Evolutionary conservation across 345 rosid species (phyloP).

Genomic region (Erucastrum elatum): DNA sequence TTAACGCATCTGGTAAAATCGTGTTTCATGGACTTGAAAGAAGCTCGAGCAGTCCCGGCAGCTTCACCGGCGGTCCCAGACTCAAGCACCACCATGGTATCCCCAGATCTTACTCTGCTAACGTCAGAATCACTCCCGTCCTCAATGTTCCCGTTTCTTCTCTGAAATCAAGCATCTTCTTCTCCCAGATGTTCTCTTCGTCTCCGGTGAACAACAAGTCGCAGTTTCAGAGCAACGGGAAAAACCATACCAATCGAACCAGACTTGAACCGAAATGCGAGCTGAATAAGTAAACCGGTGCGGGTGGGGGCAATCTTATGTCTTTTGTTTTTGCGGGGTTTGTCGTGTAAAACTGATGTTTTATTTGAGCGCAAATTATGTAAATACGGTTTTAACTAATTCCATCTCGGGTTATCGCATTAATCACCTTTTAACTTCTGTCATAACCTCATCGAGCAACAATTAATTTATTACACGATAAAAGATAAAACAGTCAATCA

Average conservation of each 20-base stretch:
- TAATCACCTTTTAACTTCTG: neutral
- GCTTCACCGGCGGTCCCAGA: constrained; percentile 85
- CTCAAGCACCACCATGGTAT: constrained; percentile 68
- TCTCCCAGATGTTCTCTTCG: constrained; percentile 57
- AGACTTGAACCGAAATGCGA: constrained; percentile 41
- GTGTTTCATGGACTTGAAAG: constrained; percentile 87
- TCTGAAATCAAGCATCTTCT: constrained; percentile 49
- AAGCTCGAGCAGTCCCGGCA: constrained; percentile 97
- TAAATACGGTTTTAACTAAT: constrained; percentile 34
- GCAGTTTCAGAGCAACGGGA: constrained; percentile 36
- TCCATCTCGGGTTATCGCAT: neutral
- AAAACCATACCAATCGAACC: constrained; percentile 40
- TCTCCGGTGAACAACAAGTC: constrained; percentile 21
- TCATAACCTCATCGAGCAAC: neutral
- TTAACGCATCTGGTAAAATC: constrained; percentile 89
- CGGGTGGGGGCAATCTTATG: neutral
- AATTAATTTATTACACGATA: neutral
- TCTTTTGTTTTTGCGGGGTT: constrained; percentile 1
- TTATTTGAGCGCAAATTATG: constrained; percentile 12
- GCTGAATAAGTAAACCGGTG: constrained; percentile 10
- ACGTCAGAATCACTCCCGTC: constrained; percentile 71
- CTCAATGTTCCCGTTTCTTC: constrained; percentile 80
- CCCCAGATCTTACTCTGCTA: constrained; percentile 93
- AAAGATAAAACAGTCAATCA: neutral
- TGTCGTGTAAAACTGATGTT: constrained; percentile 8